Base-by-base conservation (phyloP, 257 asterid species). In the Solanum pimpinellifolium region DNA sequence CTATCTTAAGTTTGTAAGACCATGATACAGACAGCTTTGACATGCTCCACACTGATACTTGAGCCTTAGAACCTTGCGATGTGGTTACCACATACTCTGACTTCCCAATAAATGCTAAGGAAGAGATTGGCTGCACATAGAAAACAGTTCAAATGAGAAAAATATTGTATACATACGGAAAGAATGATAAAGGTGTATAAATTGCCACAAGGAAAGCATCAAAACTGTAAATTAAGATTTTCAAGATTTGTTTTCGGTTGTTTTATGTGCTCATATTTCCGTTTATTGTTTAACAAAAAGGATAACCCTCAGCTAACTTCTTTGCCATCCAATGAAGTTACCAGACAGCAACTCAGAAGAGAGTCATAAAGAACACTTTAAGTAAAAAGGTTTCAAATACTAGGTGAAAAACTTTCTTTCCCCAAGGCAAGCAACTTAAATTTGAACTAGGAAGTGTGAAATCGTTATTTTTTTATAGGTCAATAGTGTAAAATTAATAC, bases 1-100 rank as follows among this genome's bases (percentile, higher is more conserved):
- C 96, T 27, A 89, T 93, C 85, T 92, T 91, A 86, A 97, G 96
- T 92, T 89, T 92, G 94, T 94, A 97, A 82, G 98, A 94, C 99
- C 99, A 97, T 35, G 87, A 87, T 60, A 87, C 82, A 65, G 95
- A 89, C 80, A 94, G 90, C 72, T 91, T 93, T 69, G 96, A 92
- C 98, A 96, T 93, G 78, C 94, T 93, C 99, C 98, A 97, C 15
- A 94, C 11, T 49, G 92, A 88, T 87, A 97, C 87, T 84, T 92
- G 95, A 1, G 98, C 94, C 77, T 88, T 89, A 78, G 92, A 89
- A 60, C 98, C 99, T 87, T 87, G 94, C 44, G 99, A 94, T 41
- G 94, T 89, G 69, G 99, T 94, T 81, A 97, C 95, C 46, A 97
- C 94, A 91, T 97, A 93, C 29, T 92, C 92, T 0, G 98, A 94